Base-by-base conservation (phyloP, 768 basidiomycete genomes). In the Trametes punicea region DNA sequence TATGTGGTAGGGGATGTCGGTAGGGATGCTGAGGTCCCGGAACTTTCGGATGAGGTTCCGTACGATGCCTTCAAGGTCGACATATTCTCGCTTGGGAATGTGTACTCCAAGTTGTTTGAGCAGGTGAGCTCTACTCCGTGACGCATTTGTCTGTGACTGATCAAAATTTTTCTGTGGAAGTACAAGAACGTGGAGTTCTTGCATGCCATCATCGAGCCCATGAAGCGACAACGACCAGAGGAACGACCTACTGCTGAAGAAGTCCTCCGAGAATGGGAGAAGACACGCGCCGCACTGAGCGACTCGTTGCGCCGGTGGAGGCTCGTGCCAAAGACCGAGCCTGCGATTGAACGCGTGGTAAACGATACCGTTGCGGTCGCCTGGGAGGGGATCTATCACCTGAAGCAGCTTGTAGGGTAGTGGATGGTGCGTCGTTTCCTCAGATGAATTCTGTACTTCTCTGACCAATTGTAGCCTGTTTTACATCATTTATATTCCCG, bases 41-140 rank as follows among this genome's bases (percentile, higher is more conserved):
- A 67, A 42, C 57, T 68, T 0, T 64, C 60, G 1, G 15, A 39
- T 11, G 31, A 41, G 3, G 42, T 57, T 1, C 65, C 61, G 0
- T 66, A 68, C 41, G 56, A 68, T 38, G 53, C 65, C 1, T 65
- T 64, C 42, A 60, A 64, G 34, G 59, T 64, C 34, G 67, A 66
- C 23, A 60, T 64, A 4, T 68, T 53, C 46, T 44, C 52, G 2
- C 50, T 66, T 2, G 64, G 64, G 1, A 63, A 68, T 27, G 9
- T 65, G 0, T 64, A 59, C 38, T 39, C 50, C 20, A 64, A 61
- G 33, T 54, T 62, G n/a, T 62, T 66, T 36, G 21, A 58, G 1
- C 16, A 53, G 29, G 63, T 63, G 21, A 54, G 62, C 49, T 6
- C 9, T n/a, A 6, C 1, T 10, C 23, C 30, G 10, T 13, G 1